phyloP scores from a whole-genome alignment of 2,329 filamentous ascomycete species.

The Stachybotrys chlorohalonatus region DNA sequence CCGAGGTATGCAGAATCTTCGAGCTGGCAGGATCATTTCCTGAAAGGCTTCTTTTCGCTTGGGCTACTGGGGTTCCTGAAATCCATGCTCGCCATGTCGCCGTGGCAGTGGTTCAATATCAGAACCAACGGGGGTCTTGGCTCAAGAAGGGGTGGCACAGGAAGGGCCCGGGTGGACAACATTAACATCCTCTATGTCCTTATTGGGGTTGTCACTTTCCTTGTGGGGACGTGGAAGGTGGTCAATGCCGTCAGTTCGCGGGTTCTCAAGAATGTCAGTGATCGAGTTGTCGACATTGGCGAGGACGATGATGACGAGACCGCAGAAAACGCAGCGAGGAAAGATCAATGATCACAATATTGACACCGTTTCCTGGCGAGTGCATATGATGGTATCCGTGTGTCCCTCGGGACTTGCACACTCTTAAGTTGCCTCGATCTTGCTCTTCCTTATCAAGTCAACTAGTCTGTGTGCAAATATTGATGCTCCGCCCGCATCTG shows the following conservation, averaged over 20 bases:
- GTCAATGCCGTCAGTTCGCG: constrained; percentile 65
- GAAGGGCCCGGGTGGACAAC: constrained; percentile 67
- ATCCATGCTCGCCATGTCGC: constrained; percentile 62
- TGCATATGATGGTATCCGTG: background rate
- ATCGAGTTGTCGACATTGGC: constrained; percentile 76
- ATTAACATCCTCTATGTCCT: constrained; percentile 73
- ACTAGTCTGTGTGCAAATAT: constrained; percentile 97
- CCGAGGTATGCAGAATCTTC: constrained; percentile 38
- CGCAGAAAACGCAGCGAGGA: constrained; percentile 30
- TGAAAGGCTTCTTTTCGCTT: constrained; percentile 84
- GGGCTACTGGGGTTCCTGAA: constrained; percentile 82
- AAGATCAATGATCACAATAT: constrained; percentile 14
- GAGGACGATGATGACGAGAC: constrained; percentile 47
- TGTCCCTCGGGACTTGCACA: constrained; percentile 51
- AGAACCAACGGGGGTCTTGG: constrained; percentile 50
- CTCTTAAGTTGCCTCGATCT: constrained; percentile 92
- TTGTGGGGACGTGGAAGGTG: constrained; percentile 77
- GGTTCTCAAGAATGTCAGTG: constrained; percentile 67
- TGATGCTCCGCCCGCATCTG: constrained; percentile 34
- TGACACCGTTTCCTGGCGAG: background rate
- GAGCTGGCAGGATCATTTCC: constrained; percentile 74
- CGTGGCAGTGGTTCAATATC: constrained; percentile 71
- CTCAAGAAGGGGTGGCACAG: constrained; percentile 49
- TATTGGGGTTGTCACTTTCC: constrained; percentile 71
- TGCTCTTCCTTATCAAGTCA: constrained; percentile 72